Evolutionary conservation across 805 yeast genomes (phyloP).

Genomic region (Cyberlindnera xylosilytica): DNA sequence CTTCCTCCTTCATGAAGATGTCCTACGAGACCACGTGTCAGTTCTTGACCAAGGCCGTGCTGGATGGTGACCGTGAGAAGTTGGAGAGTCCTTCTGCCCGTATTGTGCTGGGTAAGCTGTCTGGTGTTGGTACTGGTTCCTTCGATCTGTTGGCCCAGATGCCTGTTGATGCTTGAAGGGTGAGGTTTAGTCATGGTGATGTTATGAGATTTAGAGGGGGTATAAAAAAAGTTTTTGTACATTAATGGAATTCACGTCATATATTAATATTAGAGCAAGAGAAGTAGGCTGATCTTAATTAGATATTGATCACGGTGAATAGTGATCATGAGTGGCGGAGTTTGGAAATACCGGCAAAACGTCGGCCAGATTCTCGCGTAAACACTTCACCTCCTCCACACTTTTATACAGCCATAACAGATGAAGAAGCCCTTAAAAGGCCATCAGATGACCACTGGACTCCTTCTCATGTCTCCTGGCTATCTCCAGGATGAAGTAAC

Average conservation of each 20-base stretch:
- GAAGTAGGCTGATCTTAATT: too few relatives aligned
- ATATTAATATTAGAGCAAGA: too few relatives aligned
- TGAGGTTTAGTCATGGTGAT: slow-evolving; percentile 1
- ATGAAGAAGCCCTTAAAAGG: too few relatives aligned
- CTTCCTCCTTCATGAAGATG: slow-evolving; percentile 98
- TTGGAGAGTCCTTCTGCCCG: slow-evolving; percentile 91
- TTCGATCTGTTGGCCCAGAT: slow-evolving; percentile 67
- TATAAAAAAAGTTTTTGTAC: slow-evolving; percentile 1
- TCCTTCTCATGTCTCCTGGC: too few relatives aligned
- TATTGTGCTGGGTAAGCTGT: slow-evolving; percentile 86
- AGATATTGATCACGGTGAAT: too few relatives aligned
- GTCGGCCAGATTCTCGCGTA: too few relatives aligned
- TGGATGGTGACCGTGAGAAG: slow-evolving; percentile 86
- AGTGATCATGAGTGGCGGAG: too few relatives aligned
- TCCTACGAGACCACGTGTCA: slow-evolving; percentile 98
- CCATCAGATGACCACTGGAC: too few relatives aligned
- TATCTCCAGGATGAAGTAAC: too few relatives aligned
- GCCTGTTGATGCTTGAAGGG: slow-evolving; percentile 25
- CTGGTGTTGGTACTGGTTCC: slow-evolving; percentile 93
- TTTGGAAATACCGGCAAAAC: too few relatives aligned
- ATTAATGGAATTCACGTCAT: neutral
- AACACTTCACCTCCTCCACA: too few relatives aligned
- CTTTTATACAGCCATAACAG: too few relatives aligned
- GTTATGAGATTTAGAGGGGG: neutral
- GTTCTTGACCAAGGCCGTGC: slow-evolving; percentile 92